These are phyloP conservation scores for Fusarium sp. DNA, from an alignment of 2,329 filamentous ascomycete genomes.

Conservation along the genomic window DNA sequence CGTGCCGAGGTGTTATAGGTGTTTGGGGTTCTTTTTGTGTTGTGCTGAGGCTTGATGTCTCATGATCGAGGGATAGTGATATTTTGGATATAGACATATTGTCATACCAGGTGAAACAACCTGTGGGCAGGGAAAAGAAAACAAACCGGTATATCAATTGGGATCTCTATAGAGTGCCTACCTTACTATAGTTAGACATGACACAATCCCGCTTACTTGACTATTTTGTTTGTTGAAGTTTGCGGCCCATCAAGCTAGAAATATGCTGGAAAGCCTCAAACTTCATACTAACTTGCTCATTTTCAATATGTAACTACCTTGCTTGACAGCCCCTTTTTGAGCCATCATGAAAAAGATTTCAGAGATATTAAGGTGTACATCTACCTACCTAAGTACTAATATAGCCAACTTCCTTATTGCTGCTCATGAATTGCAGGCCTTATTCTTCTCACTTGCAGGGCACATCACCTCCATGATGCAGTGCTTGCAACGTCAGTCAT, in stretches of 20 bases:
- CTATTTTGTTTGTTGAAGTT: conserved; percentile 5
- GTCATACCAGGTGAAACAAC: conserved; percentile 2
- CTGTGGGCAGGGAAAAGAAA: conserved; percentile 13
- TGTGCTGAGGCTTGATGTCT: conserved; percentile 16
- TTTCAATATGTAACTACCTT: neutral
- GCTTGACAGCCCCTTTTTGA: neutral
- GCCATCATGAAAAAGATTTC: neutral
- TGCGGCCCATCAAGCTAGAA: conserved; percentile 11
- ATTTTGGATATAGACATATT: neutral
- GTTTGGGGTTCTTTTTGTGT: conserved; percentile 34
- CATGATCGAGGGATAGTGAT: conserved; percentile 9
- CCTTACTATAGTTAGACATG: neutral
- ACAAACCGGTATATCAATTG: conserved; percentile 1
- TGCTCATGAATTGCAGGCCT: neutral
- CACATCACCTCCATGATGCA: neutral
- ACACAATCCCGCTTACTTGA: neutral
- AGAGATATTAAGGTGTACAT: neutral
- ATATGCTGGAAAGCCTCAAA: neutral
- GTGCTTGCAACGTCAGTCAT: neutral
- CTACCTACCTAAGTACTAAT: neutral
- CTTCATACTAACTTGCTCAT: neutral
- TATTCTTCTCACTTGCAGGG: neutral
- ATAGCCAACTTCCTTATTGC: neutral
- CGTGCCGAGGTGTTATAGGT: conserved; percentile 35
- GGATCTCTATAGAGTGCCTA: conserved; percentile 12